A percentile compares a stretch with the other conserved stretches of the same genome.
Conservation (phyloP, 352 stramenopile species). For the Globisporangium sylvaticum region DNA sequence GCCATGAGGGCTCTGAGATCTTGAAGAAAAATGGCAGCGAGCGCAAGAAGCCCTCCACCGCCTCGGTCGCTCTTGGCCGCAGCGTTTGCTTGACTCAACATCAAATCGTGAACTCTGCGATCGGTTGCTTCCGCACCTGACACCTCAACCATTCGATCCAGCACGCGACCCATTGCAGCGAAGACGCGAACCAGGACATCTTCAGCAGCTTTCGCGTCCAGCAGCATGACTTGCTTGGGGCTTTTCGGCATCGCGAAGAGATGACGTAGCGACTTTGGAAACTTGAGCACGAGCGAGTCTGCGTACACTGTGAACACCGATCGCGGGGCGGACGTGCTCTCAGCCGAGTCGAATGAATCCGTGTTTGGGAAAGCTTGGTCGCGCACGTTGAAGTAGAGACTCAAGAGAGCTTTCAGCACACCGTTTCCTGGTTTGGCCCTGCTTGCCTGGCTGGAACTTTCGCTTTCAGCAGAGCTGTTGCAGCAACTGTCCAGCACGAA, state of each 20-base stretch:
- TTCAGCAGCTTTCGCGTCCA: constrained; percentile 36
- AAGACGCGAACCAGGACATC: constrained; percentile 43
- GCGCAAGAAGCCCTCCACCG: constrained; percentile 17
- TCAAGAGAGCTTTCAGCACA: constrained; percentile 32
- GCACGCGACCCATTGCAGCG: constrained; percentile 25
- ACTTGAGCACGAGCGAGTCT: constrained; percentile 42
- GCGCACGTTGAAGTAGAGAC: constrained; percentile 33
- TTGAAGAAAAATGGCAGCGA: constrained; percentile 31
- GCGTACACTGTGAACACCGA: constrained; percentile 44
- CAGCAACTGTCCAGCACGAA: constrained; percentile 39
- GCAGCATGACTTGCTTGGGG: constrained; percentile 28
- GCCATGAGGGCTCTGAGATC: constrained; percentile 33
- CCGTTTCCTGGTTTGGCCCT: neutral
- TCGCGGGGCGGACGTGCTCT: neutral
- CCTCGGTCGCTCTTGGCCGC: neutral
- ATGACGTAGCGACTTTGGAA: constrained; percentile 32
- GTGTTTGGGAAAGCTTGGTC: constrained; percentile 8
- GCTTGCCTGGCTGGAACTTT: neutral
- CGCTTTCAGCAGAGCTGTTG: constrained; percentile 9
- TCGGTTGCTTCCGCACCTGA: constrained; percentile 16
- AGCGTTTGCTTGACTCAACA: neutral
- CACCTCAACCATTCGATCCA: constrained; percentile 16
- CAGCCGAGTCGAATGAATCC: neutral
- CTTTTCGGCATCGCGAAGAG: constrained; percentile 23
- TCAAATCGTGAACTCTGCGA: constrained; percentile 13